A percentile compares a stretch with the other conserved stretches of the same genome.
These are phyloP conservation scores for Podila horticola DNA, from an alignment of 192 early-diverging fungal genomes.

Conservation along the genomic window DNA sequence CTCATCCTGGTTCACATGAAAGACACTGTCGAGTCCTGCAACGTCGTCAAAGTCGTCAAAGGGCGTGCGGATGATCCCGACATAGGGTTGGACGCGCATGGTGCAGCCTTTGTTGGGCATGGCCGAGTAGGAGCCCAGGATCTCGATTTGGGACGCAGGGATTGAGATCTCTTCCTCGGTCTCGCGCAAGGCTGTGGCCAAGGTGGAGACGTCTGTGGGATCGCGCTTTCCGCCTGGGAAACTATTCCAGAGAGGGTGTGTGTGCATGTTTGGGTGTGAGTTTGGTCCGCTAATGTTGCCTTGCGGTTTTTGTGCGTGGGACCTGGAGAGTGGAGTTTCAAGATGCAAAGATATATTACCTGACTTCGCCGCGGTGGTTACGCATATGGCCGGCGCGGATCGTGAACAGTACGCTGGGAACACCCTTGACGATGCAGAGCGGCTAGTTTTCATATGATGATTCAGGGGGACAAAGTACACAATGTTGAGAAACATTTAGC, in stretches of 20 bases:
- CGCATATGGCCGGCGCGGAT: slow-evolving; percentile 72
- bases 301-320: too few relatives aligned
- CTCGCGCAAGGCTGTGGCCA: slow-evolving; percentile 81
- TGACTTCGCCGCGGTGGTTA: slow-evolving; percentile 82
- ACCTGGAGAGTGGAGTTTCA: too few relatives aligned
- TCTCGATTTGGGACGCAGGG: slow-evolving; percentile 44
- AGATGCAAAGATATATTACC: slow-evolving; percentile 45
- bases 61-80: slow-evolving; percentile 61
- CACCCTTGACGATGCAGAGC: slow-evolving; percentile 68
- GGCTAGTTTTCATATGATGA: slow-evolving; percentile 42
- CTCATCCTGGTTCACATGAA: slow-evolving; percentile 70
- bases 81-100: slow-evolving; percentile 70
- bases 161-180: slow-evolving; percentile 83
- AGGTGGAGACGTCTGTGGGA: slow-evolving; percentile 59
- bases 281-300: too few relatives aligned
- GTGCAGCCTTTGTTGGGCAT: slow-evolving; percentile 69
- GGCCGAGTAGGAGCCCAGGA: slow-evolving; percentile 70
- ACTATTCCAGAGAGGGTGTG: slow-evolving; percentile 27
- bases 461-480: not conserved
- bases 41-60: slow-evolving; percentile 45
- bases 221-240: slow-evolving; percentile 85
- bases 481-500: slow-evolving; percentile 8
- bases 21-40: not conserved
- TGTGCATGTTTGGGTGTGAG: too few relatives aligned
- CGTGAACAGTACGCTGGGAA: slow-evolving; percentile 82